Evolutionary conservation across 306 rosid genomes (phyloP).

Genomic region (Canavalia ensiformis): DNA sequence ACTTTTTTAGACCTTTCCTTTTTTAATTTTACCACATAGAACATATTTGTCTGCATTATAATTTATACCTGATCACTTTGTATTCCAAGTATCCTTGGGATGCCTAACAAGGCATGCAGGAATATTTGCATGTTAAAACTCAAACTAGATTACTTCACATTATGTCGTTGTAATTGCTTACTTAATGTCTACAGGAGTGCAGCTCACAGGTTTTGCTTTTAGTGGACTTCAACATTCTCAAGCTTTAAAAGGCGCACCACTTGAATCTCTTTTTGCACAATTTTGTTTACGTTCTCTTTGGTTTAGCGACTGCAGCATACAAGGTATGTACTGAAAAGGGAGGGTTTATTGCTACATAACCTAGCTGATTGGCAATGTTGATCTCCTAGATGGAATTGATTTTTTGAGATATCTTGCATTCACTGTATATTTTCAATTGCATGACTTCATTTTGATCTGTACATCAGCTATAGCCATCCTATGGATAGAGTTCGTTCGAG

Average conservation of each 20-base stretch:
- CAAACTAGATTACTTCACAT: constrained; percentile 5
- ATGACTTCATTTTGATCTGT: constrained; percentile 42
- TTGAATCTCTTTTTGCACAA: constrained; percentile 75
- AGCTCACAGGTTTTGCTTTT: constrained; percentile 46
- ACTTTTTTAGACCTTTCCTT: background rate
- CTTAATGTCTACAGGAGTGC: constrained; percentile 55
- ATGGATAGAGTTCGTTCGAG: constrained; percentile 87
- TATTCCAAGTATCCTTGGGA: constrained; percentile 9
- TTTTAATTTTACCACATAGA: background rate
- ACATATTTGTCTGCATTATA: background rate
- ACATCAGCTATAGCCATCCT: constrained; percentile 73
- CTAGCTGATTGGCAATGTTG: background rate
- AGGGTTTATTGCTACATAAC: constrained; percentile 25
- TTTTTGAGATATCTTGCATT: background rate
- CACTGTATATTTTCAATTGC: constrained; percentile 44
- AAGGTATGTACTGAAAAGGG: constrained; percentile 59
- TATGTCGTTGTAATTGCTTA: constrained; percentile 33
- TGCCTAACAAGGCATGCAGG: constrained; percentile 10
- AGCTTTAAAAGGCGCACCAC: constrained; percentile 78
- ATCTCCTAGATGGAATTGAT: constrained; percentile 1
- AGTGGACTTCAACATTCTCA: constrained; percentile 62
- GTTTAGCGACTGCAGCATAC: constrained; percentile 80
- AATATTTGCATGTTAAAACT: background rate
- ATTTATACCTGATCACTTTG: background rate
- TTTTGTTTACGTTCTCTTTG: constrained; percentile 85